These are phyloP conservation scores for Juncus effusus DNA, from an alignment of 176 grass and related monocot species.

Conservation along the genomic window DNA sequence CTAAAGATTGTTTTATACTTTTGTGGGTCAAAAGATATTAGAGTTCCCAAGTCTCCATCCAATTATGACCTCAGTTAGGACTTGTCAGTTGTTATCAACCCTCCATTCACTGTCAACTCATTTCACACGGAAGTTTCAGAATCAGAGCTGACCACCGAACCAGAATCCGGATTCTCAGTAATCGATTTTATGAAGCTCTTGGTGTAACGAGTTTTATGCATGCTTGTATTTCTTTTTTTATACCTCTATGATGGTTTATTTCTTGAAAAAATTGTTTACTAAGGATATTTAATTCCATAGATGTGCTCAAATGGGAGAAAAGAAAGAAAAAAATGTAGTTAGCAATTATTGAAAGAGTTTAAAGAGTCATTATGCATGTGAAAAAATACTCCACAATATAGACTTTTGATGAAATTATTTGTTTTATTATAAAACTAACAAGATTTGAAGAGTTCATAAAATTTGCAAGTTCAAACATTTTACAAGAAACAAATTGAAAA, in stretches of 20 bases:
- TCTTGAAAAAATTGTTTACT: neutral
- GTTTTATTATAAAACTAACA: no score
- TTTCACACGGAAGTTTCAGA: neutral
- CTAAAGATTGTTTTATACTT: no score
- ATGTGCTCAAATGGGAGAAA: no score
- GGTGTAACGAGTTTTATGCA: neutral
- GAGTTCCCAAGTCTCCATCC: conserved; percentile 4
- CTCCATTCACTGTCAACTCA: neutral
- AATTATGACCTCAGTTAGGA: neutral
- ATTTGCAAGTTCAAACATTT: no score
- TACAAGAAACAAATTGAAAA: no score
- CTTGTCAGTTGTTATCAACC: neutral
- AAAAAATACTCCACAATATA: no score
- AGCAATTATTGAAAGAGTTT: no score
- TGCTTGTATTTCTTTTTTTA: neutral
- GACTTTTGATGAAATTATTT: no score
- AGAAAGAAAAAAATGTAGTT: no score
- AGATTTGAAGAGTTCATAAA: no score
- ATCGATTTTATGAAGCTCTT: neutral
- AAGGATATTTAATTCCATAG: no score
- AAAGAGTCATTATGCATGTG: no score
- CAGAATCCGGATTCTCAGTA: neutral
- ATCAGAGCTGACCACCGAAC: neutral
- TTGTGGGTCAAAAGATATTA: neutral
- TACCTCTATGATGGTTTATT: neutral